A percentile compares a stretch with the other conserved stretches of the same genome.
These are phyloP conservation scores for Lentinula lateritia DNA, from an alignment of 768 basidiomycete genomes.

Conservation along the genomic window DNA sequence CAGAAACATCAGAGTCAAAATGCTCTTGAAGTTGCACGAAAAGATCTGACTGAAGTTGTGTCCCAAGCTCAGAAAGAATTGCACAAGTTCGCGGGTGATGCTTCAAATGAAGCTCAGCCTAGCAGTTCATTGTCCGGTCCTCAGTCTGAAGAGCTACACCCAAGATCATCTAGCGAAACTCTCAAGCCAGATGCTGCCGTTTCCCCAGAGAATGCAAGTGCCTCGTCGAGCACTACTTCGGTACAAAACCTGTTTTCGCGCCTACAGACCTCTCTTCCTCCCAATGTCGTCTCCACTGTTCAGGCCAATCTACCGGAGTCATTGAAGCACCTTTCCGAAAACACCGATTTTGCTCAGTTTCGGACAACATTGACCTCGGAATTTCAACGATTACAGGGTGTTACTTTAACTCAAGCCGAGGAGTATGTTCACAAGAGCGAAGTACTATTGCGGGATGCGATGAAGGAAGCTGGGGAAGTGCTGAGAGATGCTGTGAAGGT, in stretches of 20 bases:
- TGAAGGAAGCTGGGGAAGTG: slow-evolving; percentile 78
- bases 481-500: slow-evolving; percentile 89
- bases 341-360: slow-evolving; percentile 65
- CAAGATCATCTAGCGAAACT: slow-evolving; percentile 18
- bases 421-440: slow-evolving; percentile 81
- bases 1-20: slow-evolving; percentile 53
- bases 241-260: slow-evolving; percentile 56
- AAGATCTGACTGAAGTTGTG: slow-evolving; percentile 69
- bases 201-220: slow-evolving; percentile 13
- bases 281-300: slow-evolving; percentile 63
- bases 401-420: slow-evolving; percentile 72
- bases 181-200: slow-evolving; percentile 20
- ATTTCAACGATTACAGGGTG: slow-evolving; percentile 70
- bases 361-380: slow-evolving; percentile 58
- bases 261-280: slow-evolving; percentile 69
- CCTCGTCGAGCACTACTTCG: slow-evolving; percentile 19
- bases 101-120: slow-evolving; percentile 13
- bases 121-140: slow-evolving; percentile 5
- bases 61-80: slow-evolving; percentile 77
- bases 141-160: slow-evolving; percentile 9
- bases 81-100: slow-evolving; percentile 47
- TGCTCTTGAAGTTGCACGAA: slow-evolving; percentile 62
- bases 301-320: slow-evolving; percentile 66
- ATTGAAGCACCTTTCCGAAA: slow-evolving; percentile 53
- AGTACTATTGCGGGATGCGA: slow-evolving; percentile 54